Base-by-base conservation (phyloP, 345 rosid genomes). In the Salix purpurea region DNA sequence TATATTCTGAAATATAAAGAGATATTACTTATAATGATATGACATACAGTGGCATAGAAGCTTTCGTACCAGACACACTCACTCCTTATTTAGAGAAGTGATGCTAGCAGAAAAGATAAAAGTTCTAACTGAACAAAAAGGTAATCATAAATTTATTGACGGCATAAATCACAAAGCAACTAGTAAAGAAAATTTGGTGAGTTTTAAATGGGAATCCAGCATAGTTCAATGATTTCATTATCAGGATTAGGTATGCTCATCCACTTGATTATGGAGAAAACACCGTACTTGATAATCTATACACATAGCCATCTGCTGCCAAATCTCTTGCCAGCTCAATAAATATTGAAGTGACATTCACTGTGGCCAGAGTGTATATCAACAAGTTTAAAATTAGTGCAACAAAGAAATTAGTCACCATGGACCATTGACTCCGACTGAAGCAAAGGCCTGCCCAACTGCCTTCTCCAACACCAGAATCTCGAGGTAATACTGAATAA, bases 381-480 rank as follows among this genome's bases (percentile, higher is more conserved):
- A 16, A 74, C 9, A 24, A 68, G 65, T 36, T 30, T 58, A 50
- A 69, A 34, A 61, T 52, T 10, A 37, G 11, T 68, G 30, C n/a
- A 58, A 5, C 21, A 70, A 39, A 60, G 68, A 74, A 65, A 58
- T 44, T 4, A 72, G 19, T 73, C 86, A 89, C 92, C 90, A 77
- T 85, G 77, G 91, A 86, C 87, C 88, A 89, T 60, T 91, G 92
- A 77, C 58, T 82, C 72, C 91, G 94, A 86, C 90, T 85, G 81
- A 90, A 89, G 85, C 92, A 86, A 42, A 89, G 84, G 71, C 94
- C 94, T 30, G 94, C 85, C 92, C 94, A 90, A 72, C 92, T 85
- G 71, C 88, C 87, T 87, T 90, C 94, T 84, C 94, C 91, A 69
- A 87, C 86, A 69, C 91, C 94, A 85, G 78, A 83, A 85, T 89